These are phyloP conservation scores for Alternaria triticina DNA, from an alignment of 2,329 filamentous ascomycete genomes.

Conservation along the genomic window DNA sequence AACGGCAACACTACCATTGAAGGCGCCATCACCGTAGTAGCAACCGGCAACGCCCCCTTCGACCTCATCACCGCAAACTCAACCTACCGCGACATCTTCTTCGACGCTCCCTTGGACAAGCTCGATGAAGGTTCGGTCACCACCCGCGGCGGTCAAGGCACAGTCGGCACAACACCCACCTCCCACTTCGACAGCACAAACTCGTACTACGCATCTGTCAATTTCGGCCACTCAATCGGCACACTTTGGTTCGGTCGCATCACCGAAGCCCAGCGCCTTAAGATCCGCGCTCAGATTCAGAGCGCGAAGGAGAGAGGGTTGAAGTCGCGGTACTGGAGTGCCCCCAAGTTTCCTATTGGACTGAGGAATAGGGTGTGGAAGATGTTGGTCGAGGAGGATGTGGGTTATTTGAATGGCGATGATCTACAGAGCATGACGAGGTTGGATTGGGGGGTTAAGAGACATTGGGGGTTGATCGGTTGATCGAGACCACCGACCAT, in stretches of 20 bases:
- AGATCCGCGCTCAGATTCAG: slow-evolving; percentile 59
- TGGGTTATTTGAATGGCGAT: slow-evolving; percentile 65
- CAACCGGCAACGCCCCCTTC: slow-evolving; percentile 61
- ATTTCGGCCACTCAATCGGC: slow-evolving; percentile 63
- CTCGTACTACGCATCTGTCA: slow-evolving; percentile 70
- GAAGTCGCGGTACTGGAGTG: slow-evolving; percentile 64
- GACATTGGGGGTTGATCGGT: slow-evolving; percentile 33
- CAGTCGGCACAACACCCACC: slow-evolving; percentile 47
- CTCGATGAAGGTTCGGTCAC: slow-evolving; percentile 40
- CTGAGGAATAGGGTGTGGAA: slow-evolving; percentile 63
- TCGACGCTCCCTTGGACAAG: slow-evolving; percentile 57
- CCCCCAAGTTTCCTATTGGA: slow-evolving; percentile 62
- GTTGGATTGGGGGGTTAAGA: slow-evolving; percentile 54
- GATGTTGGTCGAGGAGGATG: slow-evolving; percentile 60
- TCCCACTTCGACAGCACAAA: slow-evolving; percentile 57
- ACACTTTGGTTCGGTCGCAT: slow-evolving; percentile 57
- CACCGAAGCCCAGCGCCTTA: slow-evolving; percentile 52
- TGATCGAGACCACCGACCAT: neutral
- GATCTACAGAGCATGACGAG: slow-evolving; percentile 58
- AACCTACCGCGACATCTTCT: slow-evolving; percentile 62
- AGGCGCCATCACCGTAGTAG: slow-evolving; percentile 60
- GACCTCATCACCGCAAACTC: slow-evolving; percentile 54
- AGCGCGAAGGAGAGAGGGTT: slow-evolving; percentile 60
- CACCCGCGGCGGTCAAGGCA: slow-evolving; percentile 52
- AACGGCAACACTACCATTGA: slow-evolving; percentile 51